Conservation (phyloP, 129 eudicot genomes). For the Chrysanthemum makinoi region DNA sequence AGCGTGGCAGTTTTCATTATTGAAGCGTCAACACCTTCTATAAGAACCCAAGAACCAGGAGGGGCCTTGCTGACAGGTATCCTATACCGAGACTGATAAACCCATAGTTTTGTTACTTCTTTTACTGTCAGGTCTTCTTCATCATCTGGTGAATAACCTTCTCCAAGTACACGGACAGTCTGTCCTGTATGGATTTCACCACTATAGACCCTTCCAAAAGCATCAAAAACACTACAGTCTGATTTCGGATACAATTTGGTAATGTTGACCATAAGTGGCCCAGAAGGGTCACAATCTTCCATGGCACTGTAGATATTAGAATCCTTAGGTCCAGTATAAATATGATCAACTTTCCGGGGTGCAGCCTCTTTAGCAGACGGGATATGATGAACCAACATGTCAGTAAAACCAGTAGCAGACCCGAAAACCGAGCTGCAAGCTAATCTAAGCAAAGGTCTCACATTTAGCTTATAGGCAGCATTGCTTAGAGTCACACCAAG, state of each 20-base stretch:
- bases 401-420: slow-evolving; percentile 96
- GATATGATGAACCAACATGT: slow-evolving; percentile 90
- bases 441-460: slow-evolving; percentile 85
- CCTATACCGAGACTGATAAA: slow-evolving; percentile 95
- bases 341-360: slow-evolving; percentile 71
- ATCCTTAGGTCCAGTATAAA: slow-evolving; percentile 80
- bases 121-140: slow-evolving; percentile 99
- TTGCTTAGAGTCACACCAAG: slow-evolving; percentile 90
- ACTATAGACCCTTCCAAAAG: slow-evolving; percentile 98
- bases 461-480: slow-evolving; percentile 77
- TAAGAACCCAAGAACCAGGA: slow-evolving; percentile 99
- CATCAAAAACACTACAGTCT: slow-evolving; percentile 97
- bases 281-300: slow-evolving; percentile 79
- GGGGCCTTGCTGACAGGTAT: slow-evolving; percentile 90
- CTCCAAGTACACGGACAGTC: slow-evolving; percentile 92
- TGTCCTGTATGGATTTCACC: slow-evolving; percentile 86
- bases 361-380: slow-evolving; percentile 93
- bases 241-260: slow-evolving; percentile 93
- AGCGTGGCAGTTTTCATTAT: slow-evolving; percentile 99
- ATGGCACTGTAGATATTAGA: slow-evolving; percentile 64
- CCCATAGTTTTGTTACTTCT: slow-evolving; percentile 95
- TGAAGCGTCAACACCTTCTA: slow-evolving; percentile 99
- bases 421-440: slow-evolving; percentile 98
- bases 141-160: slow-evolving; percentile 98
- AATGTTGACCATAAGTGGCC: slow-evolving; percentile 92